Percentiles rank a stretch among this genome's conserved stretches.
Evolutionary conservation across 2,329 filamentous ascomycete species (phyloP).

Genomic region (Colletotrichum chlorophyti): DNA sequence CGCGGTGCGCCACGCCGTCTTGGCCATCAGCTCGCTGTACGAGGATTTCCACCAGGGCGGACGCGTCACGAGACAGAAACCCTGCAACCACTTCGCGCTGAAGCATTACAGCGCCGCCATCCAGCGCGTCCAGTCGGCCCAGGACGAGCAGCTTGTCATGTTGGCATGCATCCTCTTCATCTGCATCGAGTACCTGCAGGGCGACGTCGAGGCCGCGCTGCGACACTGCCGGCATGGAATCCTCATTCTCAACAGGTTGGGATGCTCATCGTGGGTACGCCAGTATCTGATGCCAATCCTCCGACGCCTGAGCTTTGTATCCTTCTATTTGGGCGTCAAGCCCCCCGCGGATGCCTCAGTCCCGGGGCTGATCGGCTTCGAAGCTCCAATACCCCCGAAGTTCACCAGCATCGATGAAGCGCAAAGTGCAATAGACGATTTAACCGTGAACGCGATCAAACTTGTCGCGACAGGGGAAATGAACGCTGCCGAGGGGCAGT

Average conservation of each 20-base stretch:
- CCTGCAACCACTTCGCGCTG: slow-evolving; percentile 22
- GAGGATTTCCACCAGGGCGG: slow-evolving; percentile 35
- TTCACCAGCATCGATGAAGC: slow-evolving; percentile 42
- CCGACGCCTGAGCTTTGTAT: slow-evolving; percentile 10
- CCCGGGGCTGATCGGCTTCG: slow-evolving; percentile 41
- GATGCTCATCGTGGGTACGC: slow-evolving; percentile 43
- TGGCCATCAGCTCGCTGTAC: slow-evolving; percentile 56
- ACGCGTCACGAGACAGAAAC: slow-evolving; percentile 18
- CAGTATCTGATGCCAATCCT: slow-evolving; percentile 37
- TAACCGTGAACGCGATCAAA: slow-evolving; percentile 33
- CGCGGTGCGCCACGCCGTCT: slow-evolving; percentile 54
- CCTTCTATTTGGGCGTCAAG: slow-evolving; percentile 26
- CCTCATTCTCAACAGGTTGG: slow-evolving; percentile 11
- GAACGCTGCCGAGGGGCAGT: slow-evolving; percentile 31
- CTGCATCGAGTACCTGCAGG: slow-evolving; percentile 60
- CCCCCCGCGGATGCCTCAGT: slow-evolving; percentile 35
- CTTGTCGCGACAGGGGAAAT: slow-evolving; percentile 37
- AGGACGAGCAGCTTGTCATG: slow-evolving; percentile 38
- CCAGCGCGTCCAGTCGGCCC: slow-evolving; percentile 34
- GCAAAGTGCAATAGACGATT: slow-evolving; percentile 40
- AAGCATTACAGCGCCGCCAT: slow-evolving; percentile 39
- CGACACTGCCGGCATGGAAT: slow-evolving; percentile 20
- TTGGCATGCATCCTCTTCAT: slow-evolving; percentile 58
- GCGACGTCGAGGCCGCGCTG: slow-evolving; percentile 47
- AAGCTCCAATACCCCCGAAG: slow-evolving; percentile 38